Base-by-base conservation (phyloP, 192 early-diverging fungal genomes). In the Paraglomus brasilianum region DNA sequence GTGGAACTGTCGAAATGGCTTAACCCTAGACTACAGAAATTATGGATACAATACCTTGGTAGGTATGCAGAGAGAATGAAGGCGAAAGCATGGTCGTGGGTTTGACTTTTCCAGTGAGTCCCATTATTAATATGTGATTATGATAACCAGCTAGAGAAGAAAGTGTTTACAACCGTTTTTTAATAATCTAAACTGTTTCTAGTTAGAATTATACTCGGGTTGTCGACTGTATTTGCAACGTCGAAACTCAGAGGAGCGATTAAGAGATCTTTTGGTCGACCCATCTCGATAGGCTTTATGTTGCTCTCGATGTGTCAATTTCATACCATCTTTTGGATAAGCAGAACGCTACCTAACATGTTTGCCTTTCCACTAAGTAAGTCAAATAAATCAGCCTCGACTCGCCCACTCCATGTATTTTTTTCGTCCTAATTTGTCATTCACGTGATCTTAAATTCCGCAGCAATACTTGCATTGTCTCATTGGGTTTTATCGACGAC, bases 311-410 rank as follows among this genome's bases (percentile, higher is more conserved):
- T 73, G 21, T 84, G 76, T 60, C 95, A 97, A 74, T 97, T 98
- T 75, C 95, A 98, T 73, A 78, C 87, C 57, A 78, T 88, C 40
- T 98, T 94, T 75, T 97, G 95, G 92, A 87, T 86, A 19, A 89
- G 87, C 6, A 85, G 95, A 52, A 86, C 92, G 41, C 79, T 98
- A 46, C 92, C 93, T 6, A 98, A 97, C 74, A 91, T 88, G 8
- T 85, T 95, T 71, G 94, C 91, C 0, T 80, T 95, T 44, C 82
- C 87, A 30, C 76, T 91, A 11, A 81, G 80, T 76, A 74, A 52
- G 73, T 11, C 22, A 15, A 48, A 52, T 52, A 36, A 17, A 45
- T 15, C 11, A 24, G 21, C 52, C 15, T 24, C 21, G 21, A 24
- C 21, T 24, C 9, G 0, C 15, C 36, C 52, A 55, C 21, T 55